These are phyloP conservation scores for Helianthus annuus DNA, from an alignment of 129 eudicot genomes.

Conservation along the genomic window DNA sequence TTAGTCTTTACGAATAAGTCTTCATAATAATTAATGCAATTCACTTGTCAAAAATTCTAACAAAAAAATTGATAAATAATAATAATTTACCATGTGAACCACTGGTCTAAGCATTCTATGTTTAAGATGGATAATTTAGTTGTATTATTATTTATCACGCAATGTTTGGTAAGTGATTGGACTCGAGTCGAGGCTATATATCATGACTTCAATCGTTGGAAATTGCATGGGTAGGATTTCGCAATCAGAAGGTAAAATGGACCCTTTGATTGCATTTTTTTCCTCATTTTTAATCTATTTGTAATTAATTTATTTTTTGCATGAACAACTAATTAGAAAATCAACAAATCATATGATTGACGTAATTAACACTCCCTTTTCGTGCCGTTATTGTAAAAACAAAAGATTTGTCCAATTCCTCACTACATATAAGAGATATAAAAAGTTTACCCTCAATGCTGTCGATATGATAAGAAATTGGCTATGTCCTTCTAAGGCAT, in stretches of 20 bases:
- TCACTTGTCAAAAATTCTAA: too few species aligned
- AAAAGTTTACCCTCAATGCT: too few species aligned
- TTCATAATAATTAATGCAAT: too few species aligned
- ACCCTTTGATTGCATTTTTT: conserved; percentile 28
- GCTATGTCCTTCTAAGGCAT: too few species aligned
- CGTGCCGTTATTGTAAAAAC: neutral
- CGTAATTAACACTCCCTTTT: conserved; percentile 16
- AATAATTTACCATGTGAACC: too few species aligned
- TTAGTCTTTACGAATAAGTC: too few species aligned
- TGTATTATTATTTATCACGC: neutral
- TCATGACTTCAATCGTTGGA: conserved; percentile 38
- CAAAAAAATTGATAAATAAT: too few species aligned
- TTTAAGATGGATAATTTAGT: neutral
- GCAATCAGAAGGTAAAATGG: conserved; percentile 77
- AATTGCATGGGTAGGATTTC: conserved; percentile 55
- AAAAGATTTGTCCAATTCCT: neutral
- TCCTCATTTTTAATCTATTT: conserved; percentile 11
- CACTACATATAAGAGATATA: too few species aligned
- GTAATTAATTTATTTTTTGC: conserved; percentile 20
- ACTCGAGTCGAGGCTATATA: conserved; percentile 19
- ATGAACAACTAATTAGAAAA: conserved; percentile 39
- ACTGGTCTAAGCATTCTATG: neutral
- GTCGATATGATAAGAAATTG: too few species aligned
- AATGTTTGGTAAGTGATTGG: conserved; percentile 23
- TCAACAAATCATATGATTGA: conserved; percentile 24